Evolutionary conservation across 2,329 filamentous ascomycete species (phyloP), one percentile per base, ranked within the genome.

Genomic region (Alternaria longipes): DNA sequence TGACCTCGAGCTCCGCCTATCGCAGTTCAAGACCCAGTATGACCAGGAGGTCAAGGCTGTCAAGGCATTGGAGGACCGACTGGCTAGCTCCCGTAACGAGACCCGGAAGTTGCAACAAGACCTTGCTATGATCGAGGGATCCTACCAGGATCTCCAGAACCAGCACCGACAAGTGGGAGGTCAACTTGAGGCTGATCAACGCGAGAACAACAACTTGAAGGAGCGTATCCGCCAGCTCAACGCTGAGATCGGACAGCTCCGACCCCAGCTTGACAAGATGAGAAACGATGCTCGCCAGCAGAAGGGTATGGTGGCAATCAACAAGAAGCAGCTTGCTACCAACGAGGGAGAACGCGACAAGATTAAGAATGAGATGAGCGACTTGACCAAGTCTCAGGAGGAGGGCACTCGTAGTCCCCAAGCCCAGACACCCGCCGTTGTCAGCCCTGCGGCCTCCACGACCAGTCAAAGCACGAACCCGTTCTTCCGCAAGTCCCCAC

Each of bases 301-400:
- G 75, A 98, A 97, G 82, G 95, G 95, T 18, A 85, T 98, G 67
- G 94, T 97, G 30, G 94, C 95, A 44, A 99, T 99, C 81, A 97
- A 97, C 82, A 98, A 96, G 85, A 99, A 99, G 82, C 95, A 99
- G 81, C 84, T 98, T 62, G 88, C 90, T 36, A 97, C 94, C 1
- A 92, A 91, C 59, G 95, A 99, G 79, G 87, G 87, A 49, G 94
- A 98, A 78, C 88, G 92, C 32, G 94, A 98, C 62, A 94, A 92
- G 82, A 83, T 97, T 40, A 94, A 93, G 81, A 82, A 84, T 1
- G 94, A 98, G 78, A 90, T 90, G 45, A 89, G 89, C 60, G 89
- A 88, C 53, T 85, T 90, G 65, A 85, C 81, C 77, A 90, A 85
- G 83, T 87, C 82, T 72, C 88, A 82, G 69, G 87, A 87, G 74